These are phyloP conservation scores for Colletotrichum camelliae DNA, from an alignment of 2,329 filamentous ascomycete species.

Conservation along the genomic window DNA sequence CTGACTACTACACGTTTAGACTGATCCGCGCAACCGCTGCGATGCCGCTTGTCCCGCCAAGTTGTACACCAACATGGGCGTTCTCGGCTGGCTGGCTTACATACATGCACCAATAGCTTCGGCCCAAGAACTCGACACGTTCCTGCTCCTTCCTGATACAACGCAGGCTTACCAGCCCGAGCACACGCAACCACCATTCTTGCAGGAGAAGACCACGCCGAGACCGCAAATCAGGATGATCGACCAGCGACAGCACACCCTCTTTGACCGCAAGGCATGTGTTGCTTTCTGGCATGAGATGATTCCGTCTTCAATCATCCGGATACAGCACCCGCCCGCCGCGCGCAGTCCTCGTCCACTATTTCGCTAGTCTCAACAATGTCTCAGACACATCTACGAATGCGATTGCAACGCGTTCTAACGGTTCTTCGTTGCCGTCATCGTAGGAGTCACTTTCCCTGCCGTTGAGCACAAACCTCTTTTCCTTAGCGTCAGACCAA, in stretches of 20 bases:
- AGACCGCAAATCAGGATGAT: background rate
- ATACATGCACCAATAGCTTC: background rate
- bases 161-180: background rate
- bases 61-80: background rate
- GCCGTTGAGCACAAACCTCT: slow-evolving; percentile 4
- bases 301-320: background rate
- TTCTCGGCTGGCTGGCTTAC: background rate
- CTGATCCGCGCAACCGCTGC: background rate
- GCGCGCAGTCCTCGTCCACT: background rate
- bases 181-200: background rate
- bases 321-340: background rate
- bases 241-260: background rate
- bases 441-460: background rate
- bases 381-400: background rate
- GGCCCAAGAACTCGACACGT: background rate
- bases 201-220: background rate
- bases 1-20: background rate
- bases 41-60: background rate
- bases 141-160: background rate
- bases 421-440: background rate
- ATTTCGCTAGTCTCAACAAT: background rate
- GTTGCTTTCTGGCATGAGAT: background rate
- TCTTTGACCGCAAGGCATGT: background rate
- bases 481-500: background rate
- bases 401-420: background rate